phyloP scores from a whole-genome alignment of 345 rosid species.

The Populus ilicifolia region DNA sequence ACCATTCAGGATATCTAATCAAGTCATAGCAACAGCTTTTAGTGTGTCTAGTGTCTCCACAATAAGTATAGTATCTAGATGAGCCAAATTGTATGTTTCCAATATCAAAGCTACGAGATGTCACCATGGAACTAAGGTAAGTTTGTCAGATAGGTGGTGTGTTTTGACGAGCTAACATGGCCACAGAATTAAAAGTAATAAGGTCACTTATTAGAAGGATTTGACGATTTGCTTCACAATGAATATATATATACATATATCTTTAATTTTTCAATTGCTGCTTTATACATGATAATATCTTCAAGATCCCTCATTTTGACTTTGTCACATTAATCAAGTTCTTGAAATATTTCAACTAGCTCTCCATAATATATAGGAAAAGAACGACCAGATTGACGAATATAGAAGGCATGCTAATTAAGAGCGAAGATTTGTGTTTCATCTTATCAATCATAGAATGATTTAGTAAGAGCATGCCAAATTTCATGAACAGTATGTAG shows the following conservation, averaged over 20 bases:
- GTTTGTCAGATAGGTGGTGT: not conserved
- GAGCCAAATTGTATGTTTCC: not conserved
- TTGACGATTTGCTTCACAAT: not conserved
- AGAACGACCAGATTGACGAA: not conserved
- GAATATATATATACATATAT: slow-evolving; percentile 1
- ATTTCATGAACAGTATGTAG: no score
- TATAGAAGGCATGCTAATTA: not conserved
- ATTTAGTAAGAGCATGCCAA: no score
- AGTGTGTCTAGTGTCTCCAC: not conserved
- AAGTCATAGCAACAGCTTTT: not conserved
- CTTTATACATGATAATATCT: slow-evolving; percentile 5
- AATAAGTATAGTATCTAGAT: not conserved
- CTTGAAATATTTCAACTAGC: slow-evolving; percentile 14
- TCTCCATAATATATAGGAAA: slow-evolving; percentile 10
- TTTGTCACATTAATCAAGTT: slow-evolving; percentile 1
- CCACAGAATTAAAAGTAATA: not conserved
- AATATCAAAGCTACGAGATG: not conserved
- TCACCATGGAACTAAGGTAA: no score
- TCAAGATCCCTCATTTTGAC: slow-evolving; percentile 7
- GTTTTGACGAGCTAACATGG: not conserved
- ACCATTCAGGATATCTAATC: not conserved
- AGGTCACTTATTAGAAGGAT: not conserved
- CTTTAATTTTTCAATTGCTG: not conserved
- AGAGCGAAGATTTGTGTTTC: slow-evolving; percentile 5
- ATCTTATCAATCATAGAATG: not conserved